Base-by-base conservation (phyloP, 2,329 filamentous ascomycete species). In the Exophiala sp. region DNA sequence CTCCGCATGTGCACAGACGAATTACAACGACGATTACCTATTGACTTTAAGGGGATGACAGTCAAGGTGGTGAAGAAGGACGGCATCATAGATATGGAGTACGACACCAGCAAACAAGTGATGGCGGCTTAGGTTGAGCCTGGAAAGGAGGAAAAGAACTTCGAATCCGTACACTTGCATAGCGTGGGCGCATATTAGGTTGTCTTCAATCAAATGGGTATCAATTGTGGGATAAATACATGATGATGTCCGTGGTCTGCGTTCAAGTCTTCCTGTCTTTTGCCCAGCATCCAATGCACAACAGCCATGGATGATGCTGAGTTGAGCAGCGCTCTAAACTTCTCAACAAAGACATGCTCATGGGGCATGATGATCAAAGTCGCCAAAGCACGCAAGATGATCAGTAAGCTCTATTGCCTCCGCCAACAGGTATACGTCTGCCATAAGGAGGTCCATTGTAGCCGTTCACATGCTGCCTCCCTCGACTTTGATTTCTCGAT, bases 51-150 rank as follows among this genome's bases (percentile, higher is more conserved):
- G 81, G 94, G 94, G 36, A 89, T 96, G 65, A 65, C 85, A 68
- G 91, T 99, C 66, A 97, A 97, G 81, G 88, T 91, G 34, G 85
- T 99, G 66, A 96, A 91, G 59, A 95, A 95, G 77, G 90, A 97
- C 65, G 94, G 95, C 9, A 87, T 99, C 59, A 78, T 83, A 64
- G 89, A 94, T 65, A 82, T 95, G 66, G 84, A 89, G 61, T 95
- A 91, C 71, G 87, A 92, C 69, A 89, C 96, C 69, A 86, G 88
- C 75, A 85, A 84, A 72, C 69, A 74, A 59, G 73, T 76, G 54
- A 66, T 69, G 52, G 70, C 71, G 68, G 74, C 75, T 67, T 78
- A 72, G 51, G 8, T n/a, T 12, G 36, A 6, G 32, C 29, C 44
- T 8, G 32, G 44, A 14, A 21, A 45, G 24, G 21, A 12, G 40